These are phyloP conservation scores for Schizosaccharomyces cryophilus DNA, from an alignment of 805 yeast species.

Conservation along the genomic window DNA sequence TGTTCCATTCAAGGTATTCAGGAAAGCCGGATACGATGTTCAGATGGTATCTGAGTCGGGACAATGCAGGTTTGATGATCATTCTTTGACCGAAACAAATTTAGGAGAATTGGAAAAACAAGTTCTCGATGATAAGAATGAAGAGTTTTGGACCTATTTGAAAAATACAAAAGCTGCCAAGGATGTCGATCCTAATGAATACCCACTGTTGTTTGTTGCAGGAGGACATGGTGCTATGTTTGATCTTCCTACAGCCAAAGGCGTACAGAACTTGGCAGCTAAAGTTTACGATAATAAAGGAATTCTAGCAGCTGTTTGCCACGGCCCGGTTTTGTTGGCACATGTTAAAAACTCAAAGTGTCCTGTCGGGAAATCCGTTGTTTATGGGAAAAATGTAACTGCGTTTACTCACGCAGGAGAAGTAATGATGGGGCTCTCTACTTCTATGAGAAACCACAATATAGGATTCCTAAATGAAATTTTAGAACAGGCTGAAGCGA, in stretches of 20 bases:
- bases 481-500: not conserved
- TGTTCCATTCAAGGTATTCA: not conserved
- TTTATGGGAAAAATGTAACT: not conserved
- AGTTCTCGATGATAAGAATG: not conserved
- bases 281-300: not conserved
- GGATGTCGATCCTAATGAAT: not conserved
- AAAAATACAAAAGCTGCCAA: not conserved
- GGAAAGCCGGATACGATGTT: not conserved
- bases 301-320: not conserved
- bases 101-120: not conserved
- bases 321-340: not conserved
- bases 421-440: not conserved
- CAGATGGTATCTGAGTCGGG: not conserved
- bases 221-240: not conserved
- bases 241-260: not conserved
- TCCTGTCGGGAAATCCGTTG: not conserved
- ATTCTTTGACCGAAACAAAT: not conserved
- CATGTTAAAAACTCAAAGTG: not conserved
- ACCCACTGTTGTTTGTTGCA: not conserved
- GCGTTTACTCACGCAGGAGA: not conserved
- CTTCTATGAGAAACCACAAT: not conserved
- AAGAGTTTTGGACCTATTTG: not conserved
- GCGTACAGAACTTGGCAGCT: not conserved
- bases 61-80: not conserved
- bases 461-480: not conserved